phyloP scores from a whole-genome alignment of 139 green algal species.

The Choricystis sp. region DNA sequence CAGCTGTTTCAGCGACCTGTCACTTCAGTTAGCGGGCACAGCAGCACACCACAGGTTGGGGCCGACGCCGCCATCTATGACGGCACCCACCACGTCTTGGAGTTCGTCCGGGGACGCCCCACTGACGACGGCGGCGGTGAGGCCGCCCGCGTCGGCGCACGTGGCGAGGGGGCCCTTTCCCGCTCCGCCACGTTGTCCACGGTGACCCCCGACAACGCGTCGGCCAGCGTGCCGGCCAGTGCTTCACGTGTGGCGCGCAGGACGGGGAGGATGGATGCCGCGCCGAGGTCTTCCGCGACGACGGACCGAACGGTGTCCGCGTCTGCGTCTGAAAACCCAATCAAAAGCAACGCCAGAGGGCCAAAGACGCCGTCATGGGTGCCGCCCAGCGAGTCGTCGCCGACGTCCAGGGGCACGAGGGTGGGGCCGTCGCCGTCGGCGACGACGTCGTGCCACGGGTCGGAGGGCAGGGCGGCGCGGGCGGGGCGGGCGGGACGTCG shows the following conservation, averaged over 20 bases:
- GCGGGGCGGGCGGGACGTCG: too few species aligned
- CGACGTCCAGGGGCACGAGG: not conserved
- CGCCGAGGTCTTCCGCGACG: not conserved
- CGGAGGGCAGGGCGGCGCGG: too few species aligned
- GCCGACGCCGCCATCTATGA: not conserved
- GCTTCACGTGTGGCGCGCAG: not conserved
- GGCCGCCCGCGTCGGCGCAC: not conserved
- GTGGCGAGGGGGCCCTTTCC: too few species aligned
- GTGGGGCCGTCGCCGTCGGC: not conserved
- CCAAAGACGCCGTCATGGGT: not conserved
- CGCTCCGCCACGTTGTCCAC: too few species aligned
- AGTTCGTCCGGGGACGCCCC: not conserved
- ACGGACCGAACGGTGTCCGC: not conserved
- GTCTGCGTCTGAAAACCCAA: not conserved
- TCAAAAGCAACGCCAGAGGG: not conserved
- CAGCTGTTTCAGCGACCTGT: constrained; percentile 3
- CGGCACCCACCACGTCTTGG: not conserved
- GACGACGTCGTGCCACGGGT: too few species aligned
- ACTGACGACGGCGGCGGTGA: not conserved
- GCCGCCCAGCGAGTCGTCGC: not conserved
- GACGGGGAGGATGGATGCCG: not conserved
- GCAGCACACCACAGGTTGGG: constrained; percentile 9
- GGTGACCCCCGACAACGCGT: not conserved
- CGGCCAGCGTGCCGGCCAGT: not conserved
- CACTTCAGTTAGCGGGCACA: constrained; percentile 5